Evolutionary conservation across 139 green algal genomes (phyloP).

Genomic region (Eudorina sp.): DNA sequence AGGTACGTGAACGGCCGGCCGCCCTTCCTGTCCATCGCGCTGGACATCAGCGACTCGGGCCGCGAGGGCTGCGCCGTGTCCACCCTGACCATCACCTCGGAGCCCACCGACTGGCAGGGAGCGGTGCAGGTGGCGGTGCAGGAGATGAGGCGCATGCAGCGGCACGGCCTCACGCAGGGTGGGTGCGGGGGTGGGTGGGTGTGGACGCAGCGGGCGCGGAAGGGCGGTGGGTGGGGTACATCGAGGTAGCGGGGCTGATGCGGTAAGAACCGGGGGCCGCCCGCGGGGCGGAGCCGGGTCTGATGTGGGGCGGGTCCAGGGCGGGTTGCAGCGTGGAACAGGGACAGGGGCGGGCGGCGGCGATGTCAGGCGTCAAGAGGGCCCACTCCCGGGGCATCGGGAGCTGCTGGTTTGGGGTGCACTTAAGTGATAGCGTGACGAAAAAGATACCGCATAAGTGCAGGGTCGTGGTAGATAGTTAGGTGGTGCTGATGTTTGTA

Average conservation of each 20-base stretch:
- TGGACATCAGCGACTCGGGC: constrained; percentile 91
- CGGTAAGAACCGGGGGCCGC: no score
- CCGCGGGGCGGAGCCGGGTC: no score
- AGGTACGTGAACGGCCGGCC: constrained; percentile 70
- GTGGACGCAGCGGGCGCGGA: neutral
- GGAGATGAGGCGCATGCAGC: constrained; percentile 92
- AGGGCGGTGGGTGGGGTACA: neutral
- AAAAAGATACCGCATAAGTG: no score
- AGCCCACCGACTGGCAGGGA: constrained; percentile 91
- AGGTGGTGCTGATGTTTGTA: no score
- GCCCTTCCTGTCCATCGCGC: constrained; percentile 91
- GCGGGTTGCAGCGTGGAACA: no score
- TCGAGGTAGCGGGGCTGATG: neutral
- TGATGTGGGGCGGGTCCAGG: no score
- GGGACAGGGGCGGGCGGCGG: no score
- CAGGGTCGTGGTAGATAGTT: no score
- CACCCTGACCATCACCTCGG: constrained; percentile 93
- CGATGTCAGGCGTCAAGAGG: no score
- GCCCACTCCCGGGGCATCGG: no score
- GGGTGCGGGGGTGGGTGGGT: neutral
- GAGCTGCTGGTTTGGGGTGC: no score
- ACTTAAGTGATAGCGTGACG: no score
- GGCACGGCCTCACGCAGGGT: constrained; percentile 88
- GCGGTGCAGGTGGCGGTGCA: constrained; percentile 78
- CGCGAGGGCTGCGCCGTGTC: constrained; percentile 95